These are phyloP conservation scores for Neopestalotiopsis sp. DNA, from an alignment of 2,329 filamentous ascomycete genomes.

Conservation along the genomic window DNA sequence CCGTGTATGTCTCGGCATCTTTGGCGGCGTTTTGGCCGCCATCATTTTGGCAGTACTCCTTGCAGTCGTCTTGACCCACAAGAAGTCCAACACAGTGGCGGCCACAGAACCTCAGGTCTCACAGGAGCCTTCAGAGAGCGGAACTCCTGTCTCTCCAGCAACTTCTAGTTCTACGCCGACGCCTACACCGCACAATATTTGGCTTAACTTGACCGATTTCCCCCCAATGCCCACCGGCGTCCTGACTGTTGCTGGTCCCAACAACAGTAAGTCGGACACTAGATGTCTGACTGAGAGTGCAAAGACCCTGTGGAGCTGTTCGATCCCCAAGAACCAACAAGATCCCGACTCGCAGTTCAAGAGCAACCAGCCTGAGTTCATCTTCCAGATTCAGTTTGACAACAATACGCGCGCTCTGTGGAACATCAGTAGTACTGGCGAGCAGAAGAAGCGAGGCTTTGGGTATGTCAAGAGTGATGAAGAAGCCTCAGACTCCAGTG, in stretches of 20 bases:
- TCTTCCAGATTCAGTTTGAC: conserved; percentile 79
- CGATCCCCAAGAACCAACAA: conserved; percentile 80
- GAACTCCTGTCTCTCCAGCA: neutral
- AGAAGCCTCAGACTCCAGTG: neutral
- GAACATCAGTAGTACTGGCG: conserved; percentile 46
- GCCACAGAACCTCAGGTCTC: neutral
- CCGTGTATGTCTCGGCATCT: conserved; percentile 62
- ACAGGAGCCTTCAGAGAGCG: neutral
- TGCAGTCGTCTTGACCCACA: conserved; percentile 59
- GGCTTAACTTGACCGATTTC: conserved; percentile 86
- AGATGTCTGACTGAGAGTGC: conserved; percentile 71
- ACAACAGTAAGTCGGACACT: conserved; percentile 66
- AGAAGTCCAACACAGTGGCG: conserved; percentile 22
- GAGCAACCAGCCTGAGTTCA: conserved; percentile 76
- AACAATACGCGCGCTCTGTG: conserved; percentile 58
- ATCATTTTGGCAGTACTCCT: conserved; percentile 65
- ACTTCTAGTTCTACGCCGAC: conserved; percentile 4
- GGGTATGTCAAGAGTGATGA: neutral
- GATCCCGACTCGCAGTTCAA: conserved; percentile 65
- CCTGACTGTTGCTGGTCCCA: conserved; percentile 76
- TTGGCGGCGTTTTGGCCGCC: conserved; percentile 55
- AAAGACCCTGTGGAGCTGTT: conserved; percentile 81
- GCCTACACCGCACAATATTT: conserved; percentile 53
- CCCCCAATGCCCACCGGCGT: conserved; percentile 87
- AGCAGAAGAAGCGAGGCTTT: neutral